phyloP scores from a whole-genome alignment of 306 rosid species.

The Carpinus fangiana region DNA sequence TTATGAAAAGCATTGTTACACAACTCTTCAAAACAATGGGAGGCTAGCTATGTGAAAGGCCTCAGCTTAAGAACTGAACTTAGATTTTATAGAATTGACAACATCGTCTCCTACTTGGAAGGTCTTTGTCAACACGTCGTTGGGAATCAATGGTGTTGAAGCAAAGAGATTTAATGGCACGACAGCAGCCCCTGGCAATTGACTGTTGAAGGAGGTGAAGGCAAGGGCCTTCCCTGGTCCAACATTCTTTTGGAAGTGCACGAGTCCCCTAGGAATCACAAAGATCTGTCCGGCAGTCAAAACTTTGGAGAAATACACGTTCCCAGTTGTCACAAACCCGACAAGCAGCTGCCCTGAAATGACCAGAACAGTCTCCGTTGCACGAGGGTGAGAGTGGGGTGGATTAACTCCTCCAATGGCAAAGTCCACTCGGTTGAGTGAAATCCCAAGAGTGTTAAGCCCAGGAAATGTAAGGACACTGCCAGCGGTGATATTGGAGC shows the following conservation, averaged over 20 bases:
- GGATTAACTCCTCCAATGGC: slow-evolving; percentile 44
- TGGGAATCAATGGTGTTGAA: slow-evolving; percentile 30
- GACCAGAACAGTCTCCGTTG: neutral
- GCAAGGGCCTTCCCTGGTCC: slow-evolving; percentile 36
- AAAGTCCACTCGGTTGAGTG: slow-evolving; percentile 47
- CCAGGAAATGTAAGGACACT: slow-evolving; percentile 46
- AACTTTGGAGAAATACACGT: slow-evolving; percentile 20
- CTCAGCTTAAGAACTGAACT: slow-evolving; percentile 26
- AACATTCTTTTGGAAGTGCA: slow-evolving; percentile 42
- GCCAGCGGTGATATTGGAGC: slow-evolving; percentile 16
- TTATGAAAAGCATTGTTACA: neutral
- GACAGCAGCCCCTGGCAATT: slow-evolving; percentile 35
- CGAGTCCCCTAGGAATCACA: slow-evolving; percentile 43
- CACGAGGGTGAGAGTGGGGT: slow-evolving; percentile 48
- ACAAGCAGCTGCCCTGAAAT: slow-evolving; percentile 16
- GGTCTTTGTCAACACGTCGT: slow-evolving; percentile 30
- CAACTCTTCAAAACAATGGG: neutral
- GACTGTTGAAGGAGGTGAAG: slow-evolving; percentile 51
- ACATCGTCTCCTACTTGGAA: slow-evolving; percentile 33
- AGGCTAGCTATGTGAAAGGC: neutral
- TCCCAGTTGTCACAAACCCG: slow-evolving; percentile 44
- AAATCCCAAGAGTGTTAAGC: slow-evolving; percentile 46
- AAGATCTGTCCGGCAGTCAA: neutral
- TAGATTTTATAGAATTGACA: slow-evolving; percentile 37
- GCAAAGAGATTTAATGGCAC: slow-evolving; percentile 30